Conservation (phyloP, 2,329 filamentous ascomycete genomes). For the Penicillium sp. region DNA sequence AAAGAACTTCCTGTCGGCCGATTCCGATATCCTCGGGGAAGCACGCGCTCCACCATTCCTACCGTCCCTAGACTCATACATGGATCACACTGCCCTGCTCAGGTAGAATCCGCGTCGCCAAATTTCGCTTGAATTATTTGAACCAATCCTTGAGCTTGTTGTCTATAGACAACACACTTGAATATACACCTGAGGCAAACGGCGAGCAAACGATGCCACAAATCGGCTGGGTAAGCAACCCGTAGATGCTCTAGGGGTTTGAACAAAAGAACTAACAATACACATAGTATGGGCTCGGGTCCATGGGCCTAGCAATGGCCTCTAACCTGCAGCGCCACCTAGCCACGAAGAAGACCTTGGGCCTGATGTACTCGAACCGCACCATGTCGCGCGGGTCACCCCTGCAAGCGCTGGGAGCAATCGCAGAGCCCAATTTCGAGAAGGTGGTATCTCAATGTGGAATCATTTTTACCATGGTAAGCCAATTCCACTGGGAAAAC, state of each 20-base stretch:
- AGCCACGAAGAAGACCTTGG: slow-evolving; percentile 29
- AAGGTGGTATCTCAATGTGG: slow-evolving; percentile 37
- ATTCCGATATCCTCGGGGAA: slow-evolving; percentile 27
- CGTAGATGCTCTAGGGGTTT: neutral
- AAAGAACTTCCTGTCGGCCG: slow-evolving; percentile 20
- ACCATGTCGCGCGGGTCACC: slow-evolving; percentile 40
- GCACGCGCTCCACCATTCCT: slow-evolving; percentile 12
- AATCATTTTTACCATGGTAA: slow-evolving; percentile 42
- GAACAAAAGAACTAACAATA: neutral
- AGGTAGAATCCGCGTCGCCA: neutral
- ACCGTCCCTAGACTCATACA: slow-evolving; percentile 5
- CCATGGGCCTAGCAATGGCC: slow-evolving; percentile 47
- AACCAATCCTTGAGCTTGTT: no score
- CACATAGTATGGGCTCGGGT: slow-evolving; percentile 42
- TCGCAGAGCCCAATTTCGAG: slow-evolving; percentile 31
- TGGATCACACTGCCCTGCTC: neutral
- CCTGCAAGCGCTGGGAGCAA: slow-evolving; percentile 36
- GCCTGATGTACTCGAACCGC: slow-evolving; percentile 42
- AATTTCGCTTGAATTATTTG: neutral
- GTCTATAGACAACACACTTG: neutral
- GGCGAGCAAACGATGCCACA: slow-evolving; percentile 27
- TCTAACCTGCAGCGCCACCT: slow-evolving; percentile 44
- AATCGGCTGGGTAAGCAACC: slow-evolving; percentile 36
- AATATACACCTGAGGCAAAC: neutral
- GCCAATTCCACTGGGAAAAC: neutral